Evolutionary conservation across 345 rosid genomes (phyloP).

Genomic region (Draba incana): DNA sequence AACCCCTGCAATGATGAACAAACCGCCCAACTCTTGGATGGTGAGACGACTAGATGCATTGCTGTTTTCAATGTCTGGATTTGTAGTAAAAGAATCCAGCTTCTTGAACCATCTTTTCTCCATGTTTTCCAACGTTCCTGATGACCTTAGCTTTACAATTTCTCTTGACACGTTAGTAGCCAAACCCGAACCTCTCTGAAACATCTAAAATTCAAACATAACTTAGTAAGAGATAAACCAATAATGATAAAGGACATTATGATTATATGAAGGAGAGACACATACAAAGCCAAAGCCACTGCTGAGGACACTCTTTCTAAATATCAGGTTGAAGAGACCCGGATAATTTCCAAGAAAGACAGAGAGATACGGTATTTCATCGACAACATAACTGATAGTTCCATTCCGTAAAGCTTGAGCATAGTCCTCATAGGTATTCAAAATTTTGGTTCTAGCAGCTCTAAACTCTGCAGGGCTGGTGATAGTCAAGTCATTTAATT

Average conservation of each 20-base stretch:
- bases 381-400: slow-evolving; percentile 20
- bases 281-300: slow-evolving; percentile 43
- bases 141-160: slow-evolving; percentile 33
- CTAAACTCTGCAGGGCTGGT: neutral
- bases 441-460: neutral
- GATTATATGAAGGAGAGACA: neutral
- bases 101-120: slow-evolving; percentile 39
- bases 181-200: slow-evolving; percentile 36
- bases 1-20: slow-evolving; percentile 38
- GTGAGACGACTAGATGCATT: slow-evolving; percentile 12
- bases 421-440: slow-evolving; percentile 15
- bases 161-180: slow-evolving; percentile 31
- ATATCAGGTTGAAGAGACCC: slow-evolving; percentile 16
- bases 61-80: slow-evolving; percentile 1
- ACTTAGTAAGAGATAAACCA: neutral
- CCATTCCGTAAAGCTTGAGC: slow-evolving; percentile 25
- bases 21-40: slow-evolving; percentile 28
- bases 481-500: neutral
- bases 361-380: slow-evolving; percentile 34
- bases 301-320: slow-evolving; percentile 15
- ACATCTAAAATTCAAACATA: slow-evolving; percentile 22
- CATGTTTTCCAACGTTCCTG: slow-evolving; percentile 29
- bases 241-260: neutral
- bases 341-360: slow-evolving; percentile 28
- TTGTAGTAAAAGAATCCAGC: slow-evolving; percentile 17